phyloP scores from a whole-genome alignment of 495 filamentous ascomycete genomes.

The Xylaria palmicola region DNA sequence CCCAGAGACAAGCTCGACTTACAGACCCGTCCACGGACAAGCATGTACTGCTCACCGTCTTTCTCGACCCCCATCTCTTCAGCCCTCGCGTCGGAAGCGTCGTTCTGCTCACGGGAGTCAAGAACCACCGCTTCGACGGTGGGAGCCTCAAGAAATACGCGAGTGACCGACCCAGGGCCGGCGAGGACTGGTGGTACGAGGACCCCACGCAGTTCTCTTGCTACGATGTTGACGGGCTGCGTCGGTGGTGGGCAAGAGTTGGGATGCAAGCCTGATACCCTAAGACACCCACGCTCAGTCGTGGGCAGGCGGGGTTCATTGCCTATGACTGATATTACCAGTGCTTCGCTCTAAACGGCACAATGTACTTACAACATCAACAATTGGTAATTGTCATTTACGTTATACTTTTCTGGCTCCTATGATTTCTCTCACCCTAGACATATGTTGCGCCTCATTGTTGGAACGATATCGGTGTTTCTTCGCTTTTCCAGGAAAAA shows the following conservation, averaged over 20 bases:
- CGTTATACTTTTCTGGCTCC: too few species aligned
- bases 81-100: slow-evolving; percentile 39
- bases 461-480: too few species aligned
- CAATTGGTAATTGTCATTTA: too few species aligned
- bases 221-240: slow-evolving; percentile 41
- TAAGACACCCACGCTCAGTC: background rate
- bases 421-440: too few species aligned
- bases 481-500: too few species aligned
- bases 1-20: slow-evolving; percentile 43
- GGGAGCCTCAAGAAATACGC: slow-evolving; percentile 48
- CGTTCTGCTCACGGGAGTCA: slow-evolving; percentile 44
- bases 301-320: background rate
- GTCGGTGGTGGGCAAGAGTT: slow-evolving; percentile 38
- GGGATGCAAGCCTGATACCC: background rate
- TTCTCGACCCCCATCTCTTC: slow-evolving; percentile 45
- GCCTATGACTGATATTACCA: background rate
- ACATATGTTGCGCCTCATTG: too few species aligned
- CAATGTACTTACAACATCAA: too few species aligned
- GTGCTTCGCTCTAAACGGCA: too few species aligned
- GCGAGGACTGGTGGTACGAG: slow-evolving; percentile 45
- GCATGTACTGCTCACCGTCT: slow-evolving; percentile 44
- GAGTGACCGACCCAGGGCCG: slow-evolving; percentile 33
- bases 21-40: slow-evolving; percentile 42
- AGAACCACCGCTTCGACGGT: slow-evolving; percentile 49
- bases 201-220: slow-evolving; percentile 37